Conservation (phyloP, 495 filamentous ascomycete genomes). For the Hypomontagnella submonticulosa region DNA sequence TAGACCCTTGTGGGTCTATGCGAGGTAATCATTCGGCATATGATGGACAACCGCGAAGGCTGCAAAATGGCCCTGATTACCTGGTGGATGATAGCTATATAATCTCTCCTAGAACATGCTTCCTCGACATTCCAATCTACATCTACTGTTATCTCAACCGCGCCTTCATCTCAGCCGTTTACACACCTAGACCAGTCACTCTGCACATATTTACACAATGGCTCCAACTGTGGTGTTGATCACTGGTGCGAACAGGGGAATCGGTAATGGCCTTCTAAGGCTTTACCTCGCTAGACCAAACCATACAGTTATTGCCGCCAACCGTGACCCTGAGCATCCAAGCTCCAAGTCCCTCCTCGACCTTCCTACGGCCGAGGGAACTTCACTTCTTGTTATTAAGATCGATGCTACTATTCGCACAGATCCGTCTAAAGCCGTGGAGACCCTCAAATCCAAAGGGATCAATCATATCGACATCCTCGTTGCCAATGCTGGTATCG, state of each 20-base stretch:
- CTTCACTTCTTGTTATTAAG: constrained; percentile 22
- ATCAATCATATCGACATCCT: constrained; percentile 31
- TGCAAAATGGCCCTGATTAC: not conserved
- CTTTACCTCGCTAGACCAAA: constrained; percentile 31
- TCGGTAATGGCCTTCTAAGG: constrained; percentile 36
- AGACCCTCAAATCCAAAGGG: constrained; percentile 3
- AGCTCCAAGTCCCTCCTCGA: constrained; percentile 17
- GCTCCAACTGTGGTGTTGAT: constrained; percentile 26
- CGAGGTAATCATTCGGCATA: constrained; percentile 9
- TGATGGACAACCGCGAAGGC: not conserved
- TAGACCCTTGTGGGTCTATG: not conserved
- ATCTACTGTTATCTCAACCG: too few relatives aligned
- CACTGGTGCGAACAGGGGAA: constrained; percentile 35
- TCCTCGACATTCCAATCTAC: too few relatives aligned
- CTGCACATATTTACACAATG: constrained; percentile 1
- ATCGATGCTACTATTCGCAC: constrained; percentile 18
- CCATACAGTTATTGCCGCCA: constrained; percentile 36
- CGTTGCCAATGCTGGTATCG: constrained; percentile 29
- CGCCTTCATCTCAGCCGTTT: too few relatives aligned
- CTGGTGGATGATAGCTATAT: not conserved
- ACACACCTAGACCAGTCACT: too few relatives aligned
- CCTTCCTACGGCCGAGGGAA: constrained; percentile 27
- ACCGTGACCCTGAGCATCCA: constrained; percentile 28
- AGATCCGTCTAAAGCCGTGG: constrained; percentile 12
- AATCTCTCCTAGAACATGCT: too few relatives aligned